Conservation (phyloP, 179 eudicot species). For the Beta lomatogona region DNA sequence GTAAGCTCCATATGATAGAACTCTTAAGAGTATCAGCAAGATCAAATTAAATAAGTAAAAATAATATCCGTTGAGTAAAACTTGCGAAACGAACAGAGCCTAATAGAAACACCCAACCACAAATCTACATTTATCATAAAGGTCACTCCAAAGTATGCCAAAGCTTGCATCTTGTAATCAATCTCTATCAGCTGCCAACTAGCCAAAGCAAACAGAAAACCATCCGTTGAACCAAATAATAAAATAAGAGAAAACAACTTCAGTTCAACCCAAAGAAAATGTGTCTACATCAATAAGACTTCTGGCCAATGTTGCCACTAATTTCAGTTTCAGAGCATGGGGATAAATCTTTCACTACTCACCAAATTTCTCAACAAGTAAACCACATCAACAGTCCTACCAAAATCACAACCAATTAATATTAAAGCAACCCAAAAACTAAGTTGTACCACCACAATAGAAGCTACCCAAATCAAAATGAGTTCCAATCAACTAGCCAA, state of each 20-base stretch:
- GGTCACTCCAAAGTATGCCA: background rate
- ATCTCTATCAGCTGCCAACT: background rate
- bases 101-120: slow-evolving; percentile 1
- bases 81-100: too few relatives aligned
- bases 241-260: background rate
- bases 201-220: background rate
- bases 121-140: background rate
- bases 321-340: background rate
- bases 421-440: background rate
- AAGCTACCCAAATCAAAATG: background rate
- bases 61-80: too few relatives aligned
- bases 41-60: too few relatives aligned
- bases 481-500: background rate
- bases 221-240: background rate
- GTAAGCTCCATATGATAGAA: too few relatives aligned
- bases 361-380: background rate
- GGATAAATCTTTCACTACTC: background rate
- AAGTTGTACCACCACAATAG: background rate
- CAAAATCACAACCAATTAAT: slow-evolving; percentile 6
- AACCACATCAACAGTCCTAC: background rate
- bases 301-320: background rate
- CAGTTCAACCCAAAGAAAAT: background rate
- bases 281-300: background rate
- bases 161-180: background rate
- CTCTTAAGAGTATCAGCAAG: too few relatives aligned